These are phyloP conservation scores for Pyrenophora seminiperda DNA, from an alignment of 2,329 filamentous ascomycete genomes.

Conservation along the genomic window DNA sequence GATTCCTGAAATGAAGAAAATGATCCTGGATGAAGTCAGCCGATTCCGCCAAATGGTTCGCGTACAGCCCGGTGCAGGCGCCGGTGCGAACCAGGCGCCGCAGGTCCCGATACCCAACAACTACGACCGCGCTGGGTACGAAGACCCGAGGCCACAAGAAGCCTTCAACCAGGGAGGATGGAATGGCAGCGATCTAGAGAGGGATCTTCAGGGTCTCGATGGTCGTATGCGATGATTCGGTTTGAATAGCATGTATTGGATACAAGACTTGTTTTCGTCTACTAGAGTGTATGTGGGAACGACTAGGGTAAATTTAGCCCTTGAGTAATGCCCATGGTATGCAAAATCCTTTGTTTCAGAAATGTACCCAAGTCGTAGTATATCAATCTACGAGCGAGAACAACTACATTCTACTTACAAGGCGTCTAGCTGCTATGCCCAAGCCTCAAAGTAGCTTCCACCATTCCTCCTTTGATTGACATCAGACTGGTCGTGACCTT, in stretches of 20 bases:
- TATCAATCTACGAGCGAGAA: not conserved
- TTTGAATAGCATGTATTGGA: conserved; percentile 9
- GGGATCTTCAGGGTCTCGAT: conserved; percentile 56
- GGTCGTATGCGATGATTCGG: conserved; percentile 27
- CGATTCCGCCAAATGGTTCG: conserved; percentile 73
- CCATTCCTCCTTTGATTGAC: no score
- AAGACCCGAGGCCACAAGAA: conserved; percentile 68
- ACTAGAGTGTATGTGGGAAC: conserved; percentile 9
- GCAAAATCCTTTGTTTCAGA: not conserved
- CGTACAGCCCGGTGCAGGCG: conserved; percentile 45
- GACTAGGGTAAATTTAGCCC: conserved; percentile 4
- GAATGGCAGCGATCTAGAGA: conserved; percentile 50
- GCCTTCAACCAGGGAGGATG: conserved; percentile 48
- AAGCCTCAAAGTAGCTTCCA: not conserved
- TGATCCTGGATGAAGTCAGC: conserved; percentile 95
- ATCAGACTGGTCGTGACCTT: no score
- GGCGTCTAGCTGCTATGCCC: no score
- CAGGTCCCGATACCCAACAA: conserved; percentile 68
- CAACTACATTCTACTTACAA: no score
- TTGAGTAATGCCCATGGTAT: conserved; percentile 7
- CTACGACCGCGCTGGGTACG: conserved; percentile 62
- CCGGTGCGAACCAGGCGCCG: conserved; percentile 48
- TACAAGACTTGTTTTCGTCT: conserved; percentile 13
- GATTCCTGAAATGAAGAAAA: conserved; percentile 90
- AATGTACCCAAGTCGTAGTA: not conserved